Percentiles rank a stretch among this genome's conserved stretches.
Evolutionary conservation across 495 filamentous ascomycete genomes (phyloP).

Genomic region (Neurospora sp.): DNA sequence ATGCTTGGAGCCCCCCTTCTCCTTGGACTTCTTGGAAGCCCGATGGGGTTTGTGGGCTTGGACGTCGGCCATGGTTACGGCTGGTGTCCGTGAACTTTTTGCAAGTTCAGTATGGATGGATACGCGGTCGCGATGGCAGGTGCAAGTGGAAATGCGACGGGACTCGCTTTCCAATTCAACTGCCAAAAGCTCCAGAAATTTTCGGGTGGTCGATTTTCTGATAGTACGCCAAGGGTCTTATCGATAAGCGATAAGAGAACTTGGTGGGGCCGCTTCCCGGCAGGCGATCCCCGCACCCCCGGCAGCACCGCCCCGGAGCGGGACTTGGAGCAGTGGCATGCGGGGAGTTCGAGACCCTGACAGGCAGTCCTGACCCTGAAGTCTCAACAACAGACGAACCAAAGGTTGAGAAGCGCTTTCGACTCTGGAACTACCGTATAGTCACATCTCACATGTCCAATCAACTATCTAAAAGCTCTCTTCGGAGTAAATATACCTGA

Average conservation of each 20-base stretch:
- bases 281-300: not conserved
- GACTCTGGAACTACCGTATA: not conserved
- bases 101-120: not conserved
- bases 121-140: not conserved
- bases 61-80: slow-evolving; percentile 52
- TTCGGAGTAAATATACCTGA: not conserved
- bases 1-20: slow-evolving; percentile 69
- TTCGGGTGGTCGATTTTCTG: slow-evolving; percentile 14
- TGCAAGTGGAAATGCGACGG: slow-evolving; percentile 3
- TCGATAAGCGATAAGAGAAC: slow-evolving; percentile 13
- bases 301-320: not conserved
- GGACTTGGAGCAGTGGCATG: not conserved
- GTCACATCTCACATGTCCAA: not conserved
- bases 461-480: accelerated
- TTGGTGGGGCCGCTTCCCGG: slow-evolving; percentile 4
- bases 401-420: not conserved
- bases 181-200: slow-evolving; percentile 18
- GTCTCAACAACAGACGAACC: not conserved
- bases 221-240: slow-evolving; percentile 5
- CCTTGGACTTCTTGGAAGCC: slow-evolving; percentile 73
- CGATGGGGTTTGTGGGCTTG: slow-evolving; percentile 83
- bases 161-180: not conserved
- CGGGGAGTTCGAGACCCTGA: not conserved
- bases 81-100: not conserved
- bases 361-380: not conserved